phyloP scores from a whole-genome alignment of 306 rosid species.

The Phaseolus lunatus region DNA sequence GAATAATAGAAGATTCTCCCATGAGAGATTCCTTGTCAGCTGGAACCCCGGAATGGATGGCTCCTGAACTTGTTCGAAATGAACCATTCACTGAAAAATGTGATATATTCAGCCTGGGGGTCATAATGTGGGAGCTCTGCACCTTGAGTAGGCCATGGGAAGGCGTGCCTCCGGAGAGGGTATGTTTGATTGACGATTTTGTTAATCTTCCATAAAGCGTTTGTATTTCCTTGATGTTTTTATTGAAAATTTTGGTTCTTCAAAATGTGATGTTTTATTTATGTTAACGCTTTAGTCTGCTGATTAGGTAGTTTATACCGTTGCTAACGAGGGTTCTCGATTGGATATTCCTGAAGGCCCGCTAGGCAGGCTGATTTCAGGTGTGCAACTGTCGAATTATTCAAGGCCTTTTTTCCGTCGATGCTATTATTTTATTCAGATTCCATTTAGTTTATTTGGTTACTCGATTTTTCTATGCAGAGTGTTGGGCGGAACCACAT shows the following conservation, averaged over 20 bases:
- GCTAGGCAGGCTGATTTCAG: conserved; percentile 84
- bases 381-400: conserved; percentile 43
- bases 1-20: conserved; percentile 68
- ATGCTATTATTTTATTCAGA: neutral
- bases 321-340: conserved; percentile 85
- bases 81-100: conserved; percentile 95
- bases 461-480: conserved; percentile 51
- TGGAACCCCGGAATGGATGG: conserved; percentile 99
- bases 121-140: conserved; percentile 97
- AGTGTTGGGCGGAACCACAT: conserved; percentile 90
- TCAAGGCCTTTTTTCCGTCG: conserved; percentile 3
- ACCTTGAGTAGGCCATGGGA: conserved; percentile 94
- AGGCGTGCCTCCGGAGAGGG: conserved; percentile 91
- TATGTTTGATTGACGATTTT: conserved; percentile 40
- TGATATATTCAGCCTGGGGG: conserved; percentile 95
- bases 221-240: conserved; percentile 11
- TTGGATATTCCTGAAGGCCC: conserved; percentile 97
- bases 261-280: neutral
- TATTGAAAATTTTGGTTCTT: neutral
- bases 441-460: conserved; percentile 30
- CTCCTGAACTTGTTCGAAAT: conserved; percentile 92
- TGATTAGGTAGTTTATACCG: conserved; percentile 85
- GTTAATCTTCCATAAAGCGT: neutral
- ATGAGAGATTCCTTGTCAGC: conserved; percentile 80
- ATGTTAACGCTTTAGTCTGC: conserved; percentile 32